Base-by-base conservation (phyloP, 2,329 filamentous ascomycete genomes). In the Talaromyces rugulosus region DNA sequence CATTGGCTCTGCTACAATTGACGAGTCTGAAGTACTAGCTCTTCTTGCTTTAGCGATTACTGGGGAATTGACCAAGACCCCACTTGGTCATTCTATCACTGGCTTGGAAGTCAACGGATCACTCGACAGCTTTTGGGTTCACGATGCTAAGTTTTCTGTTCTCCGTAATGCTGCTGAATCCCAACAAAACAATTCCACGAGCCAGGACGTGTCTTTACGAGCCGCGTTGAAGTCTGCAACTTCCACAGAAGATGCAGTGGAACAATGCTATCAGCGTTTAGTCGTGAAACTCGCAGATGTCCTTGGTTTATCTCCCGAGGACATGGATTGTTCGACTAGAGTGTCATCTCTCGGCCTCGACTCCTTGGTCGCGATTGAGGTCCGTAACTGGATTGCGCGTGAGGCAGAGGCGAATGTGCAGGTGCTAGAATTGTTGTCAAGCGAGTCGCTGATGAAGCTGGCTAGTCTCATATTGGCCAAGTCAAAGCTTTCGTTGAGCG, bases 11-110 rank as follows among this genome's bases (percentile, higher is more conserved):
- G 64, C 62, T 55, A 66, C 63, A 14, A 42, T 62, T 33, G 50
- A 55, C 66, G 83, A 82, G 66, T 77, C 78, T 6, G 83, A 87
- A 70, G 82, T 86, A 0, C 72, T 85, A 1, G 83, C 83, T 0
- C 75, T 87, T 0, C 73, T 86, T 0, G 79, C 78, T 1, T 79
- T 82, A 0, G 82, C 82, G 18, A 81, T 86, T 47, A 76, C 71
- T 5, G 82, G 82, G 1, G 74, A 76, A 31, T 66, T 83, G 4
- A 70, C 70, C 0, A 65, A 67, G 0, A 71, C 75, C 0, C 84
- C 81, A 69, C 77, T 80, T 61, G 77, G 73, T 50, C 83, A 86
- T 67, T 79, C 78, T 42, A 82, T 86, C 64, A 85, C 83, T 0
- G 84, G 84, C 2, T 82, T 82, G 2, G 82, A 85, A 68, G 55